Evolutionary conservation across 106 monocot species (phyloP).

Genomic region (Acorus calamus): DNA sequence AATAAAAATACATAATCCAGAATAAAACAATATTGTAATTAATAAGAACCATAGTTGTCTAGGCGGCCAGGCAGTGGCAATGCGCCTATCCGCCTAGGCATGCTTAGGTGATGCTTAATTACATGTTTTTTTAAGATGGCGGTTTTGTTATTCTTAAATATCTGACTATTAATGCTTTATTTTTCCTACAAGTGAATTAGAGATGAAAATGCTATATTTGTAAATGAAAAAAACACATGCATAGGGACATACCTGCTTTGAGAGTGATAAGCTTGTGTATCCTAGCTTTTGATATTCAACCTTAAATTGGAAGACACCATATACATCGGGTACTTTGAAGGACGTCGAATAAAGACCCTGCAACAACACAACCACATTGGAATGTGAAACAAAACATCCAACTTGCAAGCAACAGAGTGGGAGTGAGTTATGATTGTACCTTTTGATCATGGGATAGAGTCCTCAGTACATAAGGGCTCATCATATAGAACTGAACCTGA

Average conservation of each 20-base stretch:
- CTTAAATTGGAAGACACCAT: conserved; percentile 98
- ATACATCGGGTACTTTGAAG: conserved; percentile 98
- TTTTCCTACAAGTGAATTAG: neutral
- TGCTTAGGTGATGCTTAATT: too few relatives aligned
- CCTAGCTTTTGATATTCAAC: conserved; percentile 91
- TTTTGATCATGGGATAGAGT: conserved; percentile 64
- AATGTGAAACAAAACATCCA: neutral
- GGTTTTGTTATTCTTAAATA: too few relatives aligned
- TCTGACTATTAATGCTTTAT: neutral
- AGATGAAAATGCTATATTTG: too few relatives aligned
- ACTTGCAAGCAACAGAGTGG: neutral
- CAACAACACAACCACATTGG: neutral
- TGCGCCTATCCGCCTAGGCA: too few relatives aligned
- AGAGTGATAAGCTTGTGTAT: conserved; percentile 71
- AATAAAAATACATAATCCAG: too few relatives aligned
- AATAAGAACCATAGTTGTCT: too few relatives aligned
- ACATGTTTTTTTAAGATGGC: too few relatives aligned
- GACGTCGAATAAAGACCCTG: conserved; percentile 80
- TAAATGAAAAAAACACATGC: neutral
- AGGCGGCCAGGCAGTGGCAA: too few relatives aligned
- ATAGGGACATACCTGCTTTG: conserved; percentile 63
- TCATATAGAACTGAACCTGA: conserved; percentile 97
- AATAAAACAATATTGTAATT: too few relatives aligned
- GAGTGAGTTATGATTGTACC: conserved; percentile 18
- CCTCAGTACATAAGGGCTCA: conserved; percentile 96